Conservation (phyloP, 179 eudicot species). For the Vitellaria paradoxa region DNA sequence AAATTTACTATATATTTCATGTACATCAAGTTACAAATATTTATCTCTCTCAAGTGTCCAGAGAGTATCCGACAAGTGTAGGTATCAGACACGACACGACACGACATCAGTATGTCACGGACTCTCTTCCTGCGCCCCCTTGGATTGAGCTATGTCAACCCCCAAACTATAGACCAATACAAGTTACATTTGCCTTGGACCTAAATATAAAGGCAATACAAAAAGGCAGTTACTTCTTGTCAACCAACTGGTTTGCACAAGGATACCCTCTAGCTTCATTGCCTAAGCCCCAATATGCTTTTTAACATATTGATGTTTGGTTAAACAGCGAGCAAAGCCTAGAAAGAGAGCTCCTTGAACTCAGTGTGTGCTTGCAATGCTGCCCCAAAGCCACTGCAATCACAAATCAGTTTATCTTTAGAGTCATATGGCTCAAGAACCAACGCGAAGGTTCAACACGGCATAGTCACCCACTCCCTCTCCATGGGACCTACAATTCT, state of each 20-base stretch:
- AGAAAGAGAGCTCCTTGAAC: background rate
- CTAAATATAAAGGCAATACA: background rate
- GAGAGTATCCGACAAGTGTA: too few species aligned
- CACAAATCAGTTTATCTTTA: background rate
- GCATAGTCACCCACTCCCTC: background rate
- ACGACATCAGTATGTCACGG: background rate
- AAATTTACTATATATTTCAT: too few species aligned
- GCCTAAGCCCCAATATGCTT: background rate
- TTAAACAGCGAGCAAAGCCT: background rate
- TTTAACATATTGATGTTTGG: background rate
- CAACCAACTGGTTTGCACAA: background rate
- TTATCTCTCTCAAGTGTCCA: too few species aligned
- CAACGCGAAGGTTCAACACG: background rate
- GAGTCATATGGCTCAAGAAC: background rate
- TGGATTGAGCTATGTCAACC: background rate
- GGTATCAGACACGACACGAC: too few species aligned
- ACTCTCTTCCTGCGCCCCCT: background rate
- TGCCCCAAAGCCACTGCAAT: background rate
- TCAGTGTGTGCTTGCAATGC: background rate
- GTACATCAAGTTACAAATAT: too few species aligned
- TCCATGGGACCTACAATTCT: background rate
- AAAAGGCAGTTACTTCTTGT: background rate
- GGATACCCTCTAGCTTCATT: background rate
- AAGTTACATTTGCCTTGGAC: background rate
- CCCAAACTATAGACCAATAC: background rate